Percentiles rank a stretch among this genome's conserved stretches.
These are phyloP conservation scores for Hyaloscypha finlandica DNA, from an alignment of 495 filamentous ascomycete genomes.

Conservation along the genomic window DNA sequence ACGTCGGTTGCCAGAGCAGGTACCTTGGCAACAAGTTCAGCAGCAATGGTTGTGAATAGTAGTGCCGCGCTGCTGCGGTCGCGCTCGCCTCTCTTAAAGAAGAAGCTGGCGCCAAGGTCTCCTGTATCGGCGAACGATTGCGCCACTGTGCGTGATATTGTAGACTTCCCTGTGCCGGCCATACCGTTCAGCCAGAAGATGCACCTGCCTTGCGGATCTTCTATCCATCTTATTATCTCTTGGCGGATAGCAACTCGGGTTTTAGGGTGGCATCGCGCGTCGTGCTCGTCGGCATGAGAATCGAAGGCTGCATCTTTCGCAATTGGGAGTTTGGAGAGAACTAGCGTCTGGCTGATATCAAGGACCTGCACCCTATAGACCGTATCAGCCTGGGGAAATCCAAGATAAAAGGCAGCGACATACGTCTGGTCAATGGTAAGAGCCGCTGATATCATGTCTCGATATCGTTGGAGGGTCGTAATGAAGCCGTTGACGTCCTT, in stretches of 20 bases:
- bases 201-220: slow-evolving; percentile 8
- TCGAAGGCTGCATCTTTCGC: slow-evolving; percentile 23
- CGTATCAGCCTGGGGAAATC: no score
- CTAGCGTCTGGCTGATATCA: background rate
- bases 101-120: slow-evolving; percentile 13
- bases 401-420: no score
- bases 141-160: slow-evolving; percentile 30
- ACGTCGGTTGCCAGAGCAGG: slow-evolving; percentile 7
- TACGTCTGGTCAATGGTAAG: slow-evolving; percentile 45
- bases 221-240: slow-evolving; percentile 25
- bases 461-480: slow-evolving; percentile 37
- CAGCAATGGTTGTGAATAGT: slow-evolving; percentile 19
- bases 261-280: slow-evolving; percentile 30
- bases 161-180: slow-evolving; percentile 19
- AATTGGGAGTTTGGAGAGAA: slow-evolving; percentile 9
- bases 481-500: slow-evolving; percentile 43
- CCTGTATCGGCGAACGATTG: slow-evolving; percentile 1
- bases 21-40: slow-evolving; percentile 2
- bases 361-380: no score
- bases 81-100: no score
- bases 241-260: slow-evolving; percentile 34
- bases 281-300: slow-evolving; percentile 34
- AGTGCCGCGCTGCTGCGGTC: slow-evolving; percentile 6
- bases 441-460: slow-evolving; percentile 37
- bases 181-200: slow-evolving; percentile 38